Evolutionary conservation across 1,139 yeast genomes (phyloP), one percentile per base, ranked within the genome.

Genomic region (Kluyveromyces sp.): DNA sequence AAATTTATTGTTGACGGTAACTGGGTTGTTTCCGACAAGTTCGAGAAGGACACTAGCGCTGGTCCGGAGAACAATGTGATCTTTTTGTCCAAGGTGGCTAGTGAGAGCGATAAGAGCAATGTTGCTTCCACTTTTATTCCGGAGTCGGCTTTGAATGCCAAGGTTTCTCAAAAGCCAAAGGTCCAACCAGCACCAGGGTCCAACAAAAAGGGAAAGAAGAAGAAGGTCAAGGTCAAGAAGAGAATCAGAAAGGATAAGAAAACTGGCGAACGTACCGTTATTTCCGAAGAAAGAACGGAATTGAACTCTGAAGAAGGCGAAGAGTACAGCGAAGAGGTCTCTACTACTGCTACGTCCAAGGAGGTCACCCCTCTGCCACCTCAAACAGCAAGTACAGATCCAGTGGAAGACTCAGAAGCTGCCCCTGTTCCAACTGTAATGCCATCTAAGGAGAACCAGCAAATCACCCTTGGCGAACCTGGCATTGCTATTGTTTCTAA

Each of bases 1-100:
- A 84, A 85, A 68, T 85, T 79, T 60, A 77, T 85, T 47, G 86
- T 84, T 43, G 90, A 85, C 60, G 90, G 83, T 35, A 75, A 76
- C 37, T 85, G 94, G 94, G 58, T 61, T 34, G 72, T 77, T 25
- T 75, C 77, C 47, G 61, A 68, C 3, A 59, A 66, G 15, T 80
- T 75, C 56, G 70, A 70, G 50, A 63, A 71, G 37, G 68, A 69
- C 49, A 68, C 68, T 26, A 81, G 75, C 52, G 77, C 67, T 6
- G 90, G 88, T 8, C 80, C 73, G 56, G 74, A 72, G 42, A 84
- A 84, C 70, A 85, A 85, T 59, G 74, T 70, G 37, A 64, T 83
- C 51, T 71, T 67, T 38, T 62, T 37, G 46, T 63, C 39, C 30
- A 43, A 37, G 61, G 62, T 8, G 48, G 62, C 53, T 33, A 44